Evolutionary conservation across 352 stramenopile species (phyloP).

Genomic region (Phytophthora tentaculata): DNA sequence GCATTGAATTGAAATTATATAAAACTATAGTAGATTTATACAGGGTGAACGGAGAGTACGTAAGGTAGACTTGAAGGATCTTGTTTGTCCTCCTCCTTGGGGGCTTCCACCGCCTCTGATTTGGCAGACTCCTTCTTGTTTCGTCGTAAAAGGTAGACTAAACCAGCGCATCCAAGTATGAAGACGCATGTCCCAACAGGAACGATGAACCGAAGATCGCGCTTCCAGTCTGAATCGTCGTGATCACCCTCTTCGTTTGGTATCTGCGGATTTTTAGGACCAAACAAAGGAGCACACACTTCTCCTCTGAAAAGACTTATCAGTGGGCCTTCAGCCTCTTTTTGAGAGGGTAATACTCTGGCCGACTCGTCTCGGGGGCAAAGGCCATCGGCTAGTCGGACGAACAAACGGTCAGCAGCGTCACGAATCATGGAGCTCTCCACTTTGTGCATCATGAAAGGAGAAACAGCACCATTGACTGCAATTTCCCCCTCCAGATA

Average conservation of each 20-base stretch:
- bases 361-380: constrained; percentile 35
- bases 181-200: constrained; percentile 53
- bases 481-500: constrained; percentile 29
- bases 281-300: constrained; percentile 25
- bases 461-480: constrained; percentile 19
- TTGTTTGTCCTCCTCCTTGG: constrained; percentile 60
- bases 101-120: constrained; percentile 23
- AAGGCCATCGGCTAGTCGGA: constrained; percentile 28
- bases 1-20: no score
- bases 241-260: constrained; percentile 7
- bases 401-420: constrained; percentile 38
- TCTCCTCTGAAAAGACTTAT: constrained; percentile 29
- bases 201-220: constrained; percentile 41
- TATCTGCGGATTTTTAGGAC: background rate
- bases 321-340: constrained; percentile 7
- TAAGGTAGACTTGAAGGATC: constrained; percentile 58
- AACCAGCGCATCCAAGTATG: constrained; percentile 42
- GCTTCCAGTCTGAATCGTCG: constrained; percentile 19
- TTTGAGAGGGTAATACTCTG: background rate
- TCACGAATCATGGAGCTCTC: constrained; percentile 10
- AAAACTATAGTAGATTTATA: constrained; percentile 4
- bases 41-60: constrained; percentile 44
- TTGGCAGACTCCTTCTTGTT: constrained; percentile 41
- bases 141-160: constrained; percentile 54
- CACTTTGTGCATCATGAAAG: constrained; percentile 28